phyloP scores from a whole-genome alignment of 139 green algal genomes.

The Mesotaenium endlicherianum region DNA sequence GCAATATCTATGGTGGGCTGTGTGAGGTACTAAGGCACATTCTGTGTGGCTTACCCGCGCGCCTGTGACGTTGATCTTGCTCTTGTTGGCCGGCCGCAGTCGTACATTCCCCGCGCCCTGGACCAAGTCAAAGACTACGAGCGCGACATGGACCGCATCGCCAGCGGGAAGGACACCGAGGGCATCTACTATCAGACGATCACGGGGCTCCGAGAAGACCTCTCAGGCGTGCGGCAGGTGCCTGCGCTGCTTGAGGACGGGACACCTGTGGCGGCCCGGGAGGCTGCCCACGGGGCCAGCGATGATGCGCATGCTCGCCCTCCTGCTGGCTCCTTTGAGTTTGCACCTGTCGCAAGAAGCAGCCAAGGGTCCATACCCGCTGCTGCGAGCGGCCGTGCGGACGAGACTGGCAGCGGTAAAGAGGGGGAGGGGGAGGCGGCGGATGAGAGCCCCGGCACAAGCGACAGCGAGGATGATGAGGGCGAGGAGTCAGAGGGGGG shows the following conservation, averaged over 20 bases:
- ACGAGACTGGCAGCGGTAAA: background rate
- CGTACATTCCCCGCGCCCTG: conserved; percentile 89
- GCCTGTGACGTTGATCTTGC: background rate
- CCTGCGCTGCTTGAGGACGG: conserved; percentile 45
- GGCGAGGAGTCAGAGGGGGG: background rate
- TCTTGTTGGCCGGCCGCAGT: conserved; percentile 62
- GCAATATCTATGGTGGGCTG: too few species aligned
- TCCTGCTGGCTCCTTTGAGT: too few species aligned
- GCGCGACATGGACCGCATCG: conserved; percentile 73
- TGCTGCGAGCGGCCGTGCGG: background rate
- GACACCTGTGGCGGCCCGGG: too few species aligned
- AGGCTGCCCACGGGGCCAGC: background rate
- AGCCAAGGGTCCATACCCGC: too few species aligned
- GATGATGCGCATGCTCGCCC: too few species aligned
- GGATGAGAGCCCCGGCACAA: background rate
- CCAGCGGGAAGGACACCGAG: conserved; percentile 60
- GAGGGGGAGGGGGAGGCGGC: background rate
- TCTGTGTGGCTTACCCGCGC: background rate
- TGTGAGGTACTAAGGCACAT: background rate
- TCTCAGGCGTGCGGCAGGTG: conserved; percentile 64
- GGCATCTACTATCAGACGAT: conserved; percentile 92
- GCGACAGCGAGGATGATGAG: conserved; percentile 1
- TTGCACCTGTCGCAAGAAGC: too few species aligned
- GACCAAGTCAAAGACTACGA: conserved; percentile 88
- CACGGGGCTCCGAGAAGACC: conserved; percentile 78